A percentile compares a stretch with the other conserved stretches of the same genome.
phyloP scores from a whole-genome alignment of 1,284 basidiomycete genomes.

The Puccinia triticina region DNA sequence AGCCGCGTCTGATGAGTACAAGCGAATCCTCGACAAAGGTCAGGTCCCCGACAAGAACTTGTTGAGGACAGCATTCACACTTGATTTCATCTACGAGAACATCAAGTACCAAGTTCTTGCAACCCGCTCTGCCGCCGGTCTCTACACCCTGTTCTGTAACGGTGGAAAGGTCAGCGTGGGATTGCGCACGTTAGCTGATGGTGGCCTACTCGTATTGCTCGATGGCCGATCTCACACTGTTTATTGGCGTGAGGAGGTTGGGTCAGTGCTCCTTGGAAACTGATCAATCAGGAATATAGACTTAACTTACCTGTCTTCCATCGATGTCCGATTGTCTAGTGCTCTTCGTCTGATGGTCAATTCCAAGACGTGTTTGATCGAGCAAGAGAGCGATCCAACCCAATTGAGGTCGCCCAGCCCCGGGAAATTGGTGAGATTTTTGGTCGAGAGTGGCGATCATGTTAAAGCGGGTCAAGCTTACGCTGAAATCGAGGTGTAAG shows the following conservation, averaged over 20 bases:
- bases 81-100: constrained; percentile 94
- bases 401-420: constrained; percentile 94
- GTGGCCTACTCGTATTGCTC: constrained; percentile 86
- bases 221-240: constrained; percentile 95
- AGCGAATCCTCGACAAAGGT: constrained; percentile 93
- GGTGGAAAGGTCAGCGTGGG: constrained; percentile 89
- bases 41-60: constrained; percentile 94
- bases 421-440: constrained; percentile 91
- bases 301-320: neutral
- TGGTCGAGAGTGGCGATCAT: constrained; percentile 96
- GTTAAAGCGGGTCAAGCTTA: constrained; percentile 94
- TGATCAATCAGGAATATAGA: neutral
- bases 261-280: constrained; percentile 45
- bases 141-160: constrained; percentile 94
- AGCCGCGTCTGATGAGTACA: constrained; percentile 89
- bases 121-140: constrained; percentile 81
- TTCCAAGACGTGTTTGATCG: constrained; percentile 94
- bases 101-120: constrained; percentile 94
- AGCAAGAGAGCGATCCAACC: constrained; percentile 99
- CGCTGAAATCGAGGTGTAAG: constrained; percentile 87
- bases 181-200: constrained; percentile 87
- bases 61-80: constrained; percentile 92
- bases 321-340: neutral
- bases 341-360: constrained; percentile 53
- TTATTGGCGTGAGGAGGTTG: constrained; percentile 98